These are phyloP conservation scores for Didymella pomorum DNA, from an alignment of 2,329 filamentous ascomycete genomes.

Conservation along the genomic window DNA sequence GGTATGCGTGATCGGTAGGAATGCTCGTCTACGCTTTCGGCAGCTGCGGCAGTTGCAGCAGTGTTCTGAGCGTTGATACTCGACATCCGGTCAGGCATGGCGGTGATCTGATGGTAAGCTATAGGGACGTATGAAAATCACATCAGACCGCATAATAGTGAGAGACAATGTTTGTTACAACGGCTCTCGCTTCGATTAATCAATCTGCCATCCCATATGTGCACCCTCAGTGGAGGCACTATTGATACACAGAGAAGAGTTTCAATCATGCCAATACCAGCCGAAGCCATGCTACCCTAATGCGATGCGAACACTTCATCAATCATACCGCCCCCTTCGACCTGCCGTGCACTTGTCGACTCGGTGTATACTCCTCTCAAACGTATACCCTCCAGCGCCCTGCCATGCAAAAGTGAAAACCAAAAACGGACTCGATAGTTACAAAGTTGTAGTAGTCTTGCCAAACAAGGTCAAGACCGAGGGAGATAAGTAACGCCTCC, in stretches of 20 bases:
- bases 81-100: too few relatives aligned
- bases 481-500: conserved; percentile 4
- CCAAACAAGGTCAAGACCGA: too few relatives aligned
- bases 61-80: too few relatives aligned
- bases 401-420: conserved; percentile 20
- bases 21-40: too few relatives aligned
- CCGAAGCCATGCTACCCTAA: neutral
- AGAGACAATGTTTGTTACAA: neutral
- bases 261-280: neutral
- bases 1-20: neutral
- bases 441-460: conserved; percentile 8
- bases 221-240: neutral
- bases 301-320: conserved; percentile 1
- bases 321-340: neutral
- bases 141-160: too few relatives aligned
- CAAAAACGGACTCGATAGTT: conserved; percentile 9
- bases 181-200: neutral
- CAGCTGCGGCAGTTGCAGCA: too few relatives aligned
- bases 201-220: neutral
- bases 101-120: too few relatives aligned
- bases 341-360: neutral
- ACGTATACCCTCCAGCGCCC: conserved; percentile 8
- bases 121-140: too few relatives aligned
- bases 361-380: neutral
- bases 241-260: neutral